Base-by-base conservation (phyloP, 371 early-diverging fungal species). In the Dipsacomyces acuminosporus region DNA sequence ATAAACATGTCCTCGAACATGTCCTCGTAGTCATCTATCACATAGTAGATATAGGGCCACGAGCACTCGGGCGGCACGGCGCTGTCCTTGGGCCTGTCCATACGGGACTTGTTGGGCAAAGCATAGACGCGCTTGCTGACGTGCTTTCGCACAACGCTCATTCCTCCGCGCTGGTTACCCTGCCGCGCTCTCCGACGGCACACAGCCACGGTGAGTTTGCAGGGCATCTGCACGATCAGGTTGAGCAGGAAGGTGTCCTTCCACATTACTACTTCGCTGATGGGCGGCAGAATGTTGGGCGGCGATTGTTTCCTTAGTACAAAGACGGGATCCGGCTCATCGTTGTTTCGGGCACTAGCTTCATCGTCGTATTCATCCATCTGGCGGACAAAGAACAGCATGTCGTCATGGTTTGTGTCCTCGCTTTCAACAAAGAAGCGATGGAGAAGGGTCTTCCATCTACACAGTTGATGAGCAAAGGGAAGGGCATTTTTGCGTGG, bases 241-340 rank as follows among this genome's bases (percentile, higher is more conserved):
- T 90, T 90, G 46, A 90, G 73, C 56, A 87, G 82, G 58, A 90
- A 87, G 4, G 91, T 87, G 61, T 90, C 87, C 55, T 85, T 87
- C 91, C 91, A 90, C 57, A 83, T 77, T 7, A 90, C 79, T n/a
- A 78, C 56, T 24, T 82, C 81, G 45, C 78, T 77, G 33, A 87
- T 66, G 9, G 72, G 74, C 15, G 83, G 80, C 61, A 83, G 64
- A 41, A 66, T 60, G 46, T 53, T 65, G 8, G 56, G 69, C 11
- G 63, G 65, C 49, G 74, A 56, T 48, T 78, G 76, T 46, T 83
- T 84, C 22, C 88, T 79, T 59, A 80, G 78, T 24, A 87, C 88
- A 69, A 86, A 84, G 4, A 86, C 82, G 1, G 85, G 84, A 48
- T 87, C 86, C 40, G 54, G 67, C 46, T 75, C 73, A 35, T 72